Conservation (phyloP, 2,329 filamentous ascomycete genomes). For the Phialemonium atrogriseum region DNA sequence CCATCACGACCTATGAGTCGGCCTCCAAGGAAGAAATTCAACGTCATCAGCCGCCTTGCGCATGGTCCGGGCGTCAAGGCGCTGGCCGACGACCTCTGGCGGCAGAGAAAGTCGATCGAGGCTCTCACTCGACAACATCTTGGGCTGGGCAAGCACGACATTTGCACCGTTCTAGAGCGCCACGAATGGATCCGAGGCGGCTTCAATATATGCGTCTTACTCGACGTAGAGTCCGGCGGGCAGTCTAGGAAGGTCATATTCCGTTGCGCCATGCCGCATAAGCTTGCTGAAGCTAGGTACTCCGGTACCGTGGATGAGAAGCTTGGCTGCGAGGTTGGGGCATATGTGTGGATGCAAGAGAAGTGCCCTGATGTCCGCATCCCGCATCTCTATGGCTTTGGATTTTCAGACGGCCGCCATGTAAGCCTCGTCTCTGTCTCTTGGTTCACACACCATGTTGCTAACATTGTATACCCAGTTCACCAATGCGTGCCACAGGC, state of each 20-base stretch:
- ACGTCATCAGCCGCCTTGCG: slow-evolving; percentile 6
- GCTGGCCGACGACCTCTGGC: slow-evolving; percentile 4
- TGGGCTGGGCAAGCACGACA: slow-evolving; percentile 12
- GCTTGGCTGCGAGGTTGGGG: slow-evolving; percentile 26
- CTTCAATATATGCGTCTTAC: slow-evolving; percentile 26
- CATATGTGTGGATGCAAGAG: slow-evolving; percentile 28
- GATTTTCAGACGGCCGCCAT: slow-evolving; percentile 7
- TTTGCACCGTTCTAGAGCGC: slow-evolving; percentile 14
- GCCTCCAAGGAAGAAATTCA: slow-evolving; percentile 4
- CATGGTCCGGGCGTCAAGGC: no score
- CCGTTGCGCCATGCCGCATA: slow-evolving; percentile 20
- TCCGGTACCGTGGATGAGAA: slow-evolving; percentile 32
- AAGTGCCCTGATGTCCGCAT: slow-evolving; percentile 27
- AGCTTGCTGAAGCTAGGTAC: slow-evolving; percentile 22
- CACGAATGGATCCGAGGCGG: slow-evolving; percentile 21
- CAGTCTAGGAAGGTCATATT: slow-evolving; percentile 15
- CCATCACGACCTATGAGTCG: slow-evolving; percentile 7
- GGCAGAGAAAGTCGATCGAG: slow-evolving; percentile 5
- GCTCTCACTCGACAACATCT: slow-evolving; percentile 14
- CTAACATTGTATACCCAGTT: no score
- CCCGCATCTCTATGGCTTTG: slow-evolving; percentile 16
- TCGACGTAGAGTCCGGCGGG: slow-evolving; percentile 17
- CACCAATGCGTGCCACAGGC: no score
- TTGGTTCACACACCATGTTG: no score
- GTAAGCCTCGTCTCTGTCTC: no score